Percentiles rank a stretch among this genome's conserved stretches.
phyloP scores from a whole-genome alignment of 169 alveolate species.

The Neospora caninum region DNA sequence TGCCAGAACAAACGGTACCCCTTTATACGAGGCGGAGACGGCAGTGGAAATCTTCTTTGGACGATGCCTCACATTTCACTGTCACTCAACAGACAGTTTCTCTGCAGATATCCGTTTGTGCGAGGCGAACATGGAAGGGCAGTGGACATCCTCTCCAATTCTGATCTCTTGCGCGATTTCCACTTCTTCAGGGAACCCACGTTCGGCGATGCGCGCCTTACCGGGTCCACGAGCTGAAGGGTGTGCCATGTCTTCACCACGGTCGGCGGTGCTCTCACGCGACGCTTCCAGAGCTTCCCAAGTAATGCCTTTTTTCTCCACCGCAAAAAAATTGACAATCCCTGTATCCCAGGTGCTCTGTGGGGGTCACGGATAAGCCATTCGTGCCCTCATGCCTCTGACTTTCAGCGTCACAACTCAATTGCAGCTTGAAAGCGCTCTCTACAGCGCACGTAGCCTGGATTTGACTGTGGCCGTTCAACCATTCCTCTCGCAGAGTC shows the following conservation, averaged over 20 bases:
- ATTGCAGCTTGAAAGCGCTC: not conserved
- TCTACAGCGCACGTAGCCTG: no score
- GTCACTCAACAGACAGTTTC: not conserved
- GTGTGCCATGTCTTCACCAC: conserved; percentile 42
- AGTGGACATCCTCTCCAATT: no score
- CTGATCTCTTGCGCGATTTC: no score
- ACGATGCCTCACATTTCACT: no score
- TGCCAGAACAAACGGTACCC: no score
- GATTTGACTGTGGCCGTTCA: not conserved
- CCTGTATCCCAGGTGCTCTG: no score
- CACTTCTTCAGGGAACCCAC: not conserved
- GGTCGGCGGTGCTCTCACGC: conserved; percentile 18
- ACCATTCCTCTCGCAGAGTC: not conserved
- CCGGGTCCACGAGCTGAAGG: conserved; percentile 49
- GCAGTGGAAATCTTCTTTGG: no score
- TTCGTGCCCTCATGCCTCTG: no score
- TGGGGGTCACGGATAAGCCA: no score
- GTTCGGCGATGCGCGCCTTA: conserved; percentile 21
- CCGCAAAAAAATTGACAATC: not conserved
- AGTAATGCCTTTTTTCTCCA: not conserved
- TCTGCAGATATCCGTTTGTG: conserved; percentile 3
- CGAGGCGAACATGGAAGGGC: no score
- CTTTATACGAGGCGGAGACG: no score
- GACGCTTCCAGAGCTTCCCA: conserved; percentile 12
- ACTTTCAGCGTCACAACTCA: no score